Conservation (phyloP, 2,329 filamentous ascomycete species). For the Immersiporthe knoxdaviesiana region DNA sequence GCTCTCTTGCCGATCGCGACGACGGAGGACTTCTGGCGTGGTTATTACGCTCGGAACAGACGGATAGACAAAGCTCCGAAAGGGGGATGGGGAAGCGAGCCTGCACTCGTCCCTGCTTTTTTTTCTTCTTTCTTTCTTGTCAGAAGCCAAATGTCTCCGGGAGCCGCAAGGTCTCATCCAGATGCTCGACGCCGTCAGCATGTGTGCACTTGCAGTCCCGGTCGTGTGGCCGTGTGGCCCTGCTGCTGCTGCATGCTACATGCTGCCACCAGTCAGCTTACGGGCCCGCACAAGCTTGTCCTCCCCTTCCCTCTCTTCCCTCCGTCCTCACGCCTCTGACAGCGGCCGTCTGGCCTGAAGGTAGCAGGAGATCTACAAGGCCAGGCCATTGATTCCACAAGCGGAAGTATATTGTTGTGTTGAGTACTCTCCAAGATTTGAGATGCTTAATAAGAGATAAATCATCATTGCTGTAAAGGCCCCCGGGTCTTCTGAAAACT, state of each 20-base stretch:
- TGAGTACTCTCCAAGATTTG: too few relatives aligned
- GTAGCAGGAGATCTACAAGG: too few relatives aligned
- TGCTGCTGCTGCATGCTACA: not conserved
- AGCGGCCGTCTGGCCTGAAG: not conserved
- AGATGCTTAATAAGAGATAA: not conserved
- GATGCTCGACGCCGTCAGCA: constrained; percentile 1
- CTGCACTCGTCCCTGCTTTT: not conserved
- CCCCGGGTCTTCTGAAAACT: not conserved
- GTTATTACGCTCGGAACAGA: not conserved
- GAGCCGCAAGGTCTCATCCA: constrained; percentile 1
- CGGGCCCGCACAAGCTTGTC: not conserved
- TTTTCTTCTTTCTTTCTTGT: not conserved
- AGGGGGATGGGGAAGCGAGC: too few relatives aligned
- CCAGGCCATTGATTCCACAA: too few relatives aligned
- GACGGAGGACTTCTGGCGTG: not conserved
- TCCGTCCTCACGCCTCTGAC: not conserved
- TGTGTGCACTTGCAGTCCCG: not conserved
- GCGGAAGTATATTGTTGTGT: not conserved
- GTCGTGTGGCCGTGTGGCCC: not conserved
- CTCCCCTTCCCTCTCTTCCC: not conserved
- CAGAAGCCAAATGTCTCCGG: not conserved
- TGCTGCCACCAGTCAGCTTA: constrained; percentile 16
- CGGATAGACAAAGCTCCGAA: not conserved
- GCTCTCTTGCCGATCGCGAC: not conserved
- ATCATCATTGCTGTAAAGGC: not conserved